phyloP scores from a whole-genome alignment of 2,329 filamentous ascomycete genomes.

The Alternaria burnsii region DNA sequence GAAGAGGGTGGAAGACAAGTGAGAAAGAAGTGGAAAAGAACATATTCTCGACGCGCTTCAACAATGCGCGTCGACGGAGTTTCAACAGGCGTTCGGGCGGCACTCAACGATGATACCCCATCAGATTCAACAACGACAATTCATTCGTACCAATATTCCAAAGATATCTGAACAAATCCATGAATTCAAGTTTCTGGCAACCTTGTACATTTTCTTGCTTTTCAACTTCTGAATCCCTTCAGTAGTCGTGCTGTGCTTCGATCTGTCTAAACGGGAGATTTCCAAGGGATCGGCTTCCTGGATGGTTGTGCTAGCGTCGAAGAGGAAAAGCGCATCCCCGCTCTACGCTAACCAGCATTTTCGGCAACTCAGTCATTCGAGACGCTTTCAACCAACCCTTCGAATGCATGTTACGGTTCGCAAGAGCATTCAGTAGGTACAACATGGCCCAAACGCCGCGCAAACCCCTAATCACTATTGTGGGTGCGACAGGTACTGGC shows the following conservation, averaged over 20 bases:
- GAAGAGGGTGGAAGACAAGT: constrained; percentile 47
- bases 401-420: constrained; percentile 38
- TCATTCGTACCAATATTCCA: not conserved
- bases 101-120: constrained; percentile 51
- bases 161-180: not conserved
- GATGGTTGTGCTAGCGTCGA: not conserved
- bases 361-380: constrained; percentile 1
- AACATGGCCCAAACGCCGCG: constrained; percentile 38
- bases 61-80: constrained; percentile 28
- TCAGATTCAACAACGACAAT: constrained; percentile 15
- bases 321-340: constrained; percentile 3
- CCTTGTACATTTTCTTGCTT: not conserved
- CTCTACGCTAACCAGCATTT: constrained; percentile 15
- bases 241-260: not conserved
- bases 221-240: not conserved
- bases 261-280: not conserved
- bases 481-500: constrained; percentile 91
- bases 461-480: constrained; percentile 76
- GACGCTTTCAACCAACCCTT: not conserved
- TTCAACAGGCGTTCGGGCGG: constrained; percentile 37
- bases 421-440: constrained; percentile 24
- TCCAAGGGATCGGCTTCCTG: not conserved
- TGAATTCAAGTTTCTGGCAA: not conserved
- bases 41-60: constrained; percentile 31
- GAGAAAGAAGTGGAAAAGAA: not conserved